Conservation (phyloP, 2,329 filamentous ascomycete genomes). For the Scedosporium aurantiacum region DNA sequence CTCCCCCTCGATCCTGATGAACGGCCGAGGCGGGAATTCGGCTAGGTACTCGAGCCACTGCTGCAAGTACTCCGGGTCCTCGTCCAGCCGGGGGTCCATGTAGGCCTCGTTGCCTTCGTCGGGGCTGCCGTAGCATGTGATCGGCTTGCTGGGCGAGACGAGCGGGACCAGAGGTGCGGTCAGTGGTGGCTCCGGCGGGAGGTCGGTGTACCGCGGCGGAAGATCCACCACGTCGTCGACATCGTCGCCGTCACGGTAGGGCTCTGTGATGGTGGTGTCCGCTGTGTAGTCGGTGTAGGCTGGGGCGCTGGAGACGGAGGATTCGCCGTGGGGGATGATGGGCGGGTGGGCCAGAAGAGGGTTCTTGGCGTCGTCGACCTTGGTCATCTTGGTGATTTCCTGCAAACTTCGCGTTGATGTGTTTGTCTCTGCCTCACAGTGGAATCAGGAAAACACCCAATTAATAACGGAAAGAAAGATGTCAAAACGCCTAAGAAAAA, state of each 20-base stretch:
- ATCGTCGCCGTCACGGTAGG: conserved; percentile 17
- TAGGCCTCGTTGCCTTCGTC: conserved; percentile 27
- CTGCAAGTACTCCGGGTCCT: conserved; percentile 31
- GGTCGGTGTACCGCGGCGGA: conserved; percentile 33
- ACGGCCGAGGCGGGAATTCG: conserved; percentile 38
- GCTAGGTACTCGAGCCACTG: conserved; percentile 32
- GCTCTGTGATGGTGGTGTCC: conserved; percentile 11
- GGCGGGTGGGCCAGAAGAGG: conserved; percentile 9
- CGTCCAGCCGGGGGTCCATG: conserved; percentile 33
- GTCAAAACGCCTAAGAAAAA: background rate
- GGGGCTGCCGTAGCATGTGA: conserved; percentile 6
- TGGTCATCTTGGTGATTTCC: background rate
- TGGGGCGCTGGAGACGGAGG: conserved; percentile 17
- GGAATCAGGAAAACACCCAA: background rate
- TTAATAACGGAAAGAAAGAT: background rate
- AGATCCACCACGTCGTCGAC: conserved; percentile 19
- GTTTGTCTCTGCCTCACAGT: background rate
- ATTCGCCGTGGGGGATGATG: conserved; percentile 15
- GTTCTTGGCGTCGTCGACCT: conserved; percentile 8
- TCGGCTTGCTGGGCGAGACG: conserved; percentile 15
- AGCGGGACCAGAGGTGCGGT: conserved; percentile 15
- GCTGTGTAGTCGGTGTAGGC: conserved; percentile 8
- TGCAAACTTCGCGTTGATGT: background rate
- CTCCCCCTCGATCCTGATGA: conserved; percentile 39
- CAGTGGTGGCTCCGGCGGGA: conserved; percentile 15